Evolutionary conservation across 176 grass and related monocot species (phyloP), one percentile per base, ranked within the genome.

Genomic region (Musa beccarii): DNA sequence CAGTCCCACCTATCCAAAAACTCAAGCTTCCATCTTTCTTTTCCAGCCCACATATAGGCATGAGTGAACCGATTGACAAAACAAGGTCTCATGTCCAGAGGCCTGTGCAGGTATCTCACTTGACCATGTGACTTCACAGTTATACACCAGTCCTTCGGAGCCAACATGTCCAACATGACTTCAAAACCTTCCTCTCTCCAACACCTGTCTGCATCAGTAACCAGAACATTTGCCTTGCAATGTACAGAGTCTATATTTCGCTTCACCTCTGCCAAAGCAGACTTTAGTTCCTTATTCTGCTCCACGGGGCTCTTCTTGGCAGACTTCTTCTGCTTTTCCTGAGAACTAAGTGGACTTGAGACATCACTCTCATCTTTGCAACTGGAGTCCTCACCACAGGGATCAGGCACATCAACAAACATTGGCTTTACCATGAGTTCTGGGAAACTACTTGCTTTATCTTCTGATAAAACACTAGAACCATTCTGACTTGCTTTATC

Each of bases 21-120:
- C 73, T 99, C 95, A 19, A 99, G 84, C 79, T 89, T 91, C 88
- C 87, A 89, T 66, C 86, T 85, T 68, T 99, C 88, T n/a, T 99
- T 88, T 13, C 93, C 83, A 21, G 80, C 59, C 95, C 90, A 99
- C 57, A 99, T 84, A 51, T 83, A 92, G 75, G 90, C 90, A 89
- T 91, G 90, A 52, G 90, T 94, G 78, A 82, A 91, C 10, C 90
- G 95, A 72, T 99, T 99, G n/a, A 87, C 77, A 14, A 85, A 81
- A 89, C 87, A 87, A 49, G 80, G 81, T 80, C 80, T 87, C 67
- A 81, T 79, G 59, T 99, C 88, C 17, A 81, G 85, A 75, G 90
- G 88, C 73, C 89, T 99, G 8, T 89, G 81, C 23, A 69, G 21
- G 15, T 49, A 82, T 69, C 72, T 89, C 49, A 81, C 85, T 70